phyloP scores from a whole-genome alignment of 1,284 basidiomycete genomes.

The Cutaneotrichosporon cyanovorans region DNA sequence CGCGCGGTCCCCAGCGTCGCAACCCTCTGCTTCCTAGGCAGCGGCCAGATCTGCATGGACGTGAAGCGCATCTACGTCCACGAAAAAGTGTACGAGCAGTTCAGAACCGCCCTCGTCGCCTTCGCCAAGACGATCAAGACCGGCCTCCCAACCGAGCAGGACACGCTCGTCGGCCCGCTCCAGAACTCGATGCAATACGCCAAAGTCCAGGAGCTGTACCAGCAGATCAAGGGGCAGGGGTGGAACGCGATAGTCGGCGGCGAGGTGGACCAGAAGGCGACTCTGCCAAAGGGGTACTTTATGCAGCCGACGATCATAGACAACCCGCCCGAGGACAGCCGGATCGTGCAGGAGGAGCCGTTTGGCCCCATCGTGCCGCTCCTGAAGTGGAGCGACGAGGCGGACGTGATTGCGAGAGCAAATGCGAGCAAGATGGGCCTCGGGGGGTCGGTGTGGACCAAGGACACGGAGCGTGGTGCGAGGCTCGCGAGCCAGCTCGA shows the following conservation, averaged over 20 bases:
- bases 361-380: slow-evolving; percentile 64
- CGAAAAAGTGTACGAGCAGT: slow-evolving; percentile 43
- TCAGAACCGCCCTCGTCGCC: slow-evolving; percentile 33
- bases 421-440: slow-evolving; percentile 73
- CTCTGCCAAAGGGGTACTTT: slow-evolving; percentile 54
- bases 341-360: slow-evolving; percentile 67
- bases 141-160: slow-evolving; percentile 75
- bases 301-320: slow-evolving; percentile 81
- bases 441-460: too few relatives aligned
- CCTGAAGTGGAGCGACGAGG: slow-evolving; percentile 80
- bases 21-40: slow-evolving; percentile 79
- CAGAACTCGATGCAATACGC: slow-evolving; percentile 78
- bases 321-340: slow-evolving; percentile 62
- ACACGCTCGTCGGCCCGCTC: slow-evolving; percentile 81
- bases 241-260: slow-evolving; percentile 85
- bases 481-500: too few relatives aligned
- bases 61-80: slow-evolving; percentile 41
- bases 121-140: slow-evolving; percentile 76
- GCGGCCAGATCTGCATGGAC: slow-evolving; percentile 67
- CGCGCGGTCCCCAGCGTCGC: slow-evolving; percentile 83
- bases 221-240: slow-evolving; percentile 72
- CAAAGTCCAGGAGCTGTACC: slow-evolving; percentile 80
- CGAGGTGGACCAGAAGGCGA: slow-evolving; percentile 37
- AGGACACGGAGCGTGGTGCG: too few relatives aligned
- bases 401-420: slow-evolving; percentile 77